Evolutionary conservation across 2,329 filamentous ascomycete genomes (phyloP).

Genomic region (Volutella citrinella): DNA sequence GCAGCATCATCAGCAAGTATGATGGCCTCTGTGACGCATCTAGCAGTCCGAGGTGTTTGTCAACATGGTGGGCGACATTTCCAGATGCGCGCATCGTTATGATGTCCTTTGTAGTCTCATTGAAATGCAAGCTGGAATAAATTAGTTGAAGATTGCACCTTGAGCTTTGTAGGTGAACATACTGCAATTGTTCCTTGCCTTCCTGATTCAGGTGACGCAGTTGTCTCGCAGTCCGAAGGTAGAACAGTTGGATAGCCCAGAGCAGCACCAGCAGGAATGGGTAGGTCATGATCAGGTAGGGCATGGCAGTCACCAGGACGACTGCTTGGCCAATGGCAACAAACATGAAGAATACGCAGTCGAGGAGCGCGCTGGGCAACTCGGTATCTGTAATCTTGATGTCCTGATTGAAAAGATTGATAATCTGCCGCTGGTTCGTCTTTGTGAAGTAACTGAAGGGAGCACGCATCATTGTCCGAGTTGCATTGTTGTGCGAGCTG

Average conservation of each 20-base stretch:
- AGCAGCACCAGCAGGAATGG: constrained; percentile 42
- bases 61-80: no score
- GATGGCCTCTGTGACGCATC: no score
- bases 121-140: no score
- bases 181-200: no score
- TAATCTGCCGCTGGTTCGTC: background rate
- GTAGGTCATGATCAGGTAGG: constrained; percentile 43
- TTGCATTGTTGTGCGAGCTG: background rate
- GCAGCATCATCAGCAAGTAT: no score
- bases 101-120: no score
- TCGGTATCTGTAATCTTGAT: constrained; percentile 9
- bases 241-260: constrained; percentile 50
- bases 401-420: background rate
- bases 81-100: no score
- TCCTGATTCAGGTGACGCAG: no score
- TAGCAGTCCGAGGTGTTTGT: no score
- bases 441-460: background rate
- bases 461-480: background rate
- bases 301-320: constrained; percentile 37
- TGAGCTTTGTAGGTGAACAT: no score
- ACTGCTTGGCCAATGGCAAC: constrained; percentile 36
- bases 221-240: no score
- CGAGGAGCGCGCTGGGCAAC: constrained; percentile 7
- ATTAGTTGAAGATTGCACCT: no score
- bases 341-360: constrained; percentile 2